Evolutionary conservation across 2,329 filamentous ascomycete genomes (phyloP).

Genomic region (Bipolaris gigantea): DNA sequence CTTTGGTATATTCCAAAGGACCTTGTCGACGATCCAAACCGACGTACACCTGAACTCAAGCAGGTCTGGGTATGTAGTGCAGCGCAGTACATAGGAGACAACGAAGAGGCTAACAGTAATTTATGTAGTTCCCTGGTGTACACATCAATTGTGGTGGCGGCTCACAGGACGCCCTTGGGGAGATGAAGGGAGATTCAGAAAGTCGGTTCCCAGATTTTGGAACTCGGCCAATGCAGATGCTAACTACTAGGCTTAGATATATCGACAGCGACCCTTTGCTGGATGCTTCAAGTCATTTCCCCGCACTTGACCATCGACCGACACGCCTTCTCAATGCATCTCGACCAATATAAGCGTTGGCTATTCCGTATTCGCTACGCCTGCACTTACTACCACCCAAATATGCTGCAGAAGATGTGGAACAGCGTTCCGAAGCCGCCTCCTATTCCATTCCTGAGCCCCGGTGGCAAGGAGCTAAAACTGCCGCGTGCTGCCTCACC

Average conservation of each 20-base stretch:
- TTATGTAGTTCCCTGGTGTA: slow-evolving; percentile 50
- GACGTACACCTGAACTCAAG: slow-evolving; percentile 43
- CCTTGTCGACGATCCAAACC: slow-evolving; percentile 28
- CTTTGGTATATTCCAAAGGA: slow-evolving; percentile 52
- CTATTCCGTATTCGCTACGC: slow-evolving; percentile 30
- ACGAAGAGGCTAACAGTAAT: neutral
- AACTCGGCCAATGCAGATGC: neutral
- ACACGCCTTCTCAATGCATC: slow-evolving; percentile 47
- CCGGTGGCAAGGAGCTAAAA: slow-evolving; percentile 19
- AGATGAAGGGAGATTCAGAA: slow-evolving; percentile 41
- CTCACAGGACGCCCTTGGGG: slow-evolving; percentile 32
- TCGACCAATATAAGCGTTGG: slow-evolving; percentile 46
- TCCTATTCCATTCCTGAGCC: slow-evolving; percentile 27
- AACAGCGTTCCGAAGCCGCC: slow-evolving; percentile 22
- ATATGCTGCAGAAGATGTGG: slow-evolving; percentile 15
- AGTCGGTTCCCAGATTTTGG: slow-evolving; percentile 24
- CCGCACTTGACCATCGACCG: slow-evolving; percentile 52
- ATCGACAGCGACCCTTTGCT: slow-evolving; percentile 55
- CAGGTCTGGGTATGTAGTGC: slow-evolving; percentile 52
- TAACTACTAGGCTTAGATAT: slow-evolving; percentile 33
- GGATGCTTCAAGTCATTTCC: slow-evolving; percentile 59
- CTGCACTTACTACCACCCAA: slow-evolving; percentile 37
- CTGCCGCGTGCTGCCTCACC: slow-evolving; percentile 30
- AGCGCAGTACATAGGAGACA: accelerated
- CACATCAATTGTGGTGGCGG: slow-evolving; percentile 58